phyloP scores from a whole-genome alignment of 2,329 filamentous ascomycete genomes.

The Monosporascus ibericus region DNA sequence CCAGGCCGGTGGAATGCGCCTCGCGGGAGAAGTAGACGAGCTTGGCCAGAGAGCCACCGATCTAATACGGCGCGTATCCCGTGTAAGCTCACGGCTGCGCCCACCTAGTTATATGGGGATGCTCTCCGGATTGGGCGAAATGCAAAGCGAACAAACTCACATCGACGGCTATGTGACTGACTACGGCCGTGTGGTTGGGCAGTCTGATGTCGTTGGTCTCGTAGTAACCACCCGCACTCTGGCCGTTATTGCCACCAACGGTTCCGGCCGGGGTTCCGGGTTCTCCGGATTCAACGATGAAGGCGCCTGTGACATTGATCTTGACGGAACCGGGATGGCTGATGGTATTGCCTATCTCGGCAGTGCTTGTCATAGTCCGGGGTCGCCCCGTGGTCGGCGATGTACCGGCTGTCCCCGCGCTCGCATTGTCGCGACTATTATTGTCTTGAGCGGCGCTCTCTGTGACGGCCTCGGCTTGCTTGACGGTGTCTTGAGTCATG shows the following conservation, averaged over 20 bases:
- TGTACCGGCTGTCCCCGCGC: not conserved
- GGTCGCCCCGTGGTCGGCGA: slow-evolving; percentile 17
- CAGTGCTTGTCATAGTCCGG: slow-evolving; percentile 40
- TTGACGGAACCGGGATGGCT: slow-evolving; percentile 66
- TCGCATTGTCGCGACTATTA: no score
- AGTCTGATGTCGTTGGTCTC: slow-evolving; percentile 93
- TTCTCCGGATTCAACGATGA: slow-evolving; percentile 86
- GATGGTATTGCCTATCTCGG: slow-evolving; percentile 56
- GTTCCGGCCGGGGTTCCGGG: slow-evolving; percentile 40
- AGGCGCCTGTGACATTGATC: slow-evolving; percentile 95
- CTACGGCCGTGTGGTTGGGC: slow-evolving; percentile 88
- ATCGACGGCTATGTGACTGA: slow-evolving; percentile 95
- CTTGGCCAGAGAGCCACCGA: slow-evolving; percentile 92
- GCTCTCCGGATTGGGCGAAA: slow-evolving; percentile 1
- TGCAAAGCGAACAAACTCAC: slow-evolving; percentile 46
- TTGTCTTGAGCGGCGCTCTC: no score
- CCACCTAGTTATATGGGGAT: no score
- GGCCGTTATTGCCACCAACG: slow-evolving; percentile 33
- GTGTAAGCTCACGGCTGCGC: slow-evolving; percentile 1
- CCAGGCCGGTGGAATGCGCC: slow-evolving; percentile 68
- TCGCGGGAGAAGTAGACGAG: slow-evolving; percentile 96
- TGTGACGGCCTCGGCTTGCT: no score
- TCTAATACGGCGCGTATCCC: slow-evolving; percentile 44
- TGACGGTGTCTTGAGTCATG: no score
- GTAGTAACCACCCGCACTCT: slow-evolving; percentile 38